Base-by-base conservation (phyloP, 345 rosid species). In the Brassica juncea region DNA sequence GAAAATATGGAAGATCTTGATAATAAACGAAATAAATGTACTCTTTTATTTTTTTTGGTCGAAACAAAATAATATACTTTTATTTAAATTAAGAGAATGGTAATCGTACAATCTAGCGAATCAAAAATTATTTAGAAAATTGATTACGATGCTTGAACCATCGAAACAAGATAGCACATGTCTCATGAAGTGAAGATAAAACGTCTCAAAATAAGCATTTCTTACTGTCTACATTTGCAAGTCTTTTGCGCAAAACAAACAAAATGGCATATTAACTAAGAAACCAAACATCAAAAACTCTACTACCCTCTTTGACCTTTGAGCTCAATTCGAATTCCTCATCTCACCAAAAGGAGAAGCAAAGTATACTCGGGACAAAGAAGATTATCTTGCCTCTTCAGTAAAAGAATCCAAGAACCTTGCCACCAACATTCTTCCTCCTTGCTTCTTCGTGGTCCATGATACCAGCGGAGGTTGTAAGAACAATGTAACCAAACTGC, bases 361-460 rank as follows among this genome's bases (percentile, higher is more conserved):
- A 66, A 59, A 59, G 77, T 79, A 67, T 73, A 12, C 54, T 75
- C 59, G 42, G 28, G 65, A 25, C 32, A 59, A 49, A 12, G 34
- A 78, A 21, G 21, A 25, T 34, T 25, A 11, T 62, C 54, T n/a
- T 58, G 2, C 31, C 0, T 0, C 66, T 27, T 85, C 85, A 90
- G 82, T 91, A 91, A 68, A 91, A 88, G 90, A 91, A 91, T 8
- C 97, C 97, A 62, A 88, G 92, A 31, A 89, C 90, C 83, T 91
- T 91, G 21, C 93, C 96, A 49, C 96, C 96, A 42, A 88, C 96
- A 71, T 91, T 91, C 92, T 91, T 91, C 73, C 96, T 89, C 76
- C 96, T 91, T 0, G 96, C 96, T 80, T 91, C 96, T 81, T 91
- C 96, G 14, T 91, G 96, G 81, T 91, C 96, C 96, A 91, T 91